Evolutionary conservation across 306 rosid genomes (phyloP).

Genomic region (Cucurbita argyrosperma): DNA sequence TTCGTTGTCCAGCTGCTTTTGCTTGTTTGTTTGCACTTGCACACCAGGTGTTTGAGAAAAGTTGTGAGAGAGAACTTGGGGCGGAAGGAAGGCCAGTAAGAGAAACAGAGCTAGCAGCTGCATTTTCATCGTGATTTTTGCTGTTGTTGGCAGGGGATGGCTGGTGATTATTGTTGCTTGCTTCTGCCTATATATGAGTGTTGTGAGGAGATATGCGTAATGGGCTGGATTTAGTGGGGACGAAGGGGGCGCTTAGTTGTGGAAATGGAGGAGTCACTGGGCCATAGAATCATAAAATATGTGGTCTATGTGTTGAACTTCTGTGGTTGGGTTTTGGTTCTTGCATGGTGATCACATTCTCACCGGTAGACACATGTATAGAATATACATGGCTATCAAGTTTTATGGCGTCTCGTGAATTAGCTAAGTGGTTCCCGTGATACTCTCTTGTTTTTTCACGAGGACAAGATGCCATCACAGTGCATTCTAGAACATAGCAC

Average conservation of each 20-base stretch:
- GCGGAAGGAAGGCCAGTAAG: slow-evolving; percentile 3
- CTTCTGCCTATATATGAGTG: not conserved
- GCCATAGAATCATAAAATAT: not conserved
- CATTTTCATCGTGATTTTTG: slow-evolving; percentile 18
- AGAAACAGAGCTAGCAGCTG: slow-evolving; percentile 10
- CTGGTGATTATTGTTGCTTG: slow-evolving; percentile 13
- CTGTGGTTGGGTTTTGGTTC: not conserved
- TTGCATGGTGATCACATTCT: not conserved
- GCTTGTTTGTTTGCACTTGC: slow-evolving; percentile 2
- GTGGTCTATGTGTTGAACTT: not conserved
- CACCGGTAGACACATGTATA: not conserved
- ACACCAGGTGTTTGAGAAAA: not conserved
- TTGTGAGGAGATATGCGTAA: not conserved
- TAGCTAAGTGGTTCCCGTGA: slow-evolving; percentile 12
- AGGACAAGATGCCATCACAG: not conserved
- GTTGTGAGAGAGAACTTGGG: not conserved
- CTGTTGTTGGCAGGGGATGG: not conserved
- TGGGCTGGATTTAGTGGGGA: not conserved
- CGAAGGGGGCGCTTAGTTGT: not conserved
- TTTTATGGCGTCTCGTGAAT: slow-evolving; percentile 6
- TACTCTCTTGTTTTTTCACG: not conserved
- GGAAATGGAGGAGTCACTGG: not conserved
- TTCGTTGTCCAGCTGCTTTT: slow-evolving; percentile 27
- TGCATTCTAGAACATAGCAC: slow-evolving; percentile 1
- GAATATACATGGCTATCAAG: not conserved